phyloP scores from a whole-genome alignment of 495 filamentous ascomycete genomes.

The Rostrohypoxylon terebratum region DNA sequence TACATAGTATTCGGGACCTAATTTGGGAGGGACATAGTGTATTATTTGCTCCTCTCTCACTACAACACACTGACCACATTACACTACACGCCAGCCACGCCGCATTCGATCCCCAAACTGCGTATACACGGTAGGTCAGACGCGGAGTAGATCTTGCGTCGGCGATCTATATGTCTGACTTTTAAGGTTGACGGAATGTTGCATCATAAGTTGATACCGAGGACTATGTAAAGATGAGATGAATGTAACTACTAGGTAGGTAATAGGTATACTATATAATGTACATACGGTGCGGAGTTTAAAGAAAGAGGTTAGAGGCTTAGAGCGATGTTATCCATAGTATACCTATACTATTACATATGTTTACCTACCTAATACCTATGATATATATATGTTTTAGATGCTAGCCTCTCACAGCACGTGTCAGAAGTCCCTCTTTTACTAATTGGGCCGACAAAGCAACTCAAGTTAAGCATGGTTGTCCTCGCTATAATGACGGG shows the following conservation, averaged over 20 bases:
- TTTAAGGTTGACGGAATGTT: conserved; percentile 21
- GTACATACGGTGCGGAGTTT: conserved; percentile 3
- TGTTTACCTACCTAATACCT: too few relatives aligned
- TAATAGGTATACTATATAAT: too few relatives aligned
- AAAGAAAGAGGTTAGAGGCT: not conserved
- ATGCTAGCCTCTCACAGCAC: not conserved
- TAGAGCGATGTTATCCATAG: conserved; percentile 4
- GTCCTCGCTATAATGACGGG: conserved; percentile 19
- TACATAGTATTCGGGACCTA: conserved; percentile 16
- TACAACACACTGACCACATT: not conserved
- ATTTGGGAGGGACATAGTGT: conserved; percentile 11
- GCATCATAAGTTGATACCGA: conserved; percentile 7
- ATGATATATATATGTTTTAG: too few relatives aligned
- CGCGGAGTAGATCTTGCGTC: conserved; percentile 42
- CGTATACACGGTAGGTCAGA: conserved; percentile 21
- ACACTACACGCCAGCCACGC: conserved; percentile 38
- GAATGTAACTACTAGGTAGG: too few relatives aligned
- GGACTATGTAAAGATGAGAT: not conserved
- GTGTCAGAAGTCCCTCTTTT: conserved; percentile 17
- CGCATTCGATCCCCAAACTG: conserved; percentile 22
- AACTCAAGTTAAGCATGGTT: conserved; percentile 12
- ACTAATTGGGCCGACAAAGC: not conserved
- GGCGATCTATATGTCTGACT: conserved; percentile 35
- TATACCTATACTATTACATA: too few relatives aligned
- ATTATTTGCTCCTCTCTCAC: not conserved